Evolutionary conservation across 208 protist genomes (phyloP), one percentile per base, ranked within the genome.

Genomic region (Histomonas meleagridis): DNA sequence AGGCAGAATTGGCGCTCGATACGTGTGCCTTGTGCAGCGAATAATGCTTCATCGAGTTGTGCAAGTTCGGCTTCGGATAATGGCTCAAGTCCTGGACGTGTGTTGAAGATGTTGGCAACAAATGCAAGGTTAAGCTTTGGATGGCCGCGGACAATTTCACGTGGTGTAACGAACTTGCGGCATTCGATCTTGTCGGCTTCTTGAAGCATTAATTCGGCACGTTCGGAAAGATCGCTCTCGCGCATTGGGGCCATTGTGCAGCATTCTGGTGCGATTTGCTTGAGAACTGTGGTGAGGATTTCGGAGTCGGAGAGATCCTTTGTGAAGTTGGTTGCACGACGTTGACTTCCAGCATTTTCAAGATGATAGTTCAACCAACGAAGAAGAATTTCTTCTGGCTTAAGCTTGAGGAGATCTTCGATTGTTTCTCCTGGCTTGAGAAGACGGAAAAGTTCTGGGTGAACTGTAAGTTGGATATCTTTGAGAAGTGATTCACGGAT

Each of bases 361-460:
- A 95, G 60, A 40, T 95, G 94, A 51, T 96, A 95, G 91, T 95
- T 95, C 1, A 95, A 92, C 94, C 94, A 95, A 70, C 94, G 93
- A 62, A 95, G 46, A 21, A 95, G 72, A 57, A 95, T 93, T 35
- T 95, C 53, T 91, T 95, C 94, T 51, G 94, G 94, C 10, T 94
- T 69, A 26, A 95, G 35, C 38, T 94, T 94, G 40, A 95, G 48
- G 23, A 95, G 93, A n/a, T 93, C 57, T 32, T 95, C 92, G n/a
- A 95, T 38, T 62, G 76, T 81, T 51, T 95, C 94, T 38, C 94
- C 93, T 53, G 94, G 70, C 62, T 95, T 94, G 51, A 95, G 53
- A 23, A 95, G 91, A 90, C 92, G 60, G 79, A 95, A 86, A 62
- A 95, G 86, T 70, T 96, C 94, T 79, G 94, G 94, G 62, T 96